These are phyloP conservation scores for Aspergillus fijiensis DNA, from an alignment of 2,329 filamentous ascomycete genomes.

Conservation along the genomic window DNA sequence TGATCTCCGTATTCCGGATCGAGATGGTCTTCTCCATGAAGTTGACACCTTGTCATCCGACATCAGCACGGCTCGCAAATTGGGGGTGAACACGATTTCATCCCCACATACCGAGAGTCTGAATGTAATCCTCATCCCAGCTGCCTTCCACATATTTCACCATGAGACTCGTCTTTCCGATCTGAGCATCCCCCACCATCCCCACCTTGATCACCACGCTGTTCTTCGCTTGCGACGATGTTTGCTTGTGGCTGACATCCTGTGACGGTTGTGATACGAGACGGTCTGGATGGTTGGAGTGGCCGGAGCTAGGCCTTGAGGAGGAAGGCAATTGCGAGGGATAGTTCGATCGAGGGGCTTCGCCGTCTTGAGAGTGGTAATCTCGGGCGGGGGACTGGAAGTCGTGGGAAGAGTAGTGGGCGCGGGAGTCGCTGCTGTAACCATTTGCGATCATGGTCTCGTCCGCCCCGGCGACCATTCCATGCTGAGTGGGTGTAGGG, in stretches of 20 bases:
- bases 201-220: slow-evolving; percentile 98
- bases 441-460: slow-evolving; percentile 38
- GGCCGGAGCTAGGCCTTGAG: slow-evolving; percentile 51
- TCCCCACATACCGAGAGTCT: slow-evolving; percentile 69
- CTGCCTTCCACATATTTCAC: slow-evolving; percentile 99
- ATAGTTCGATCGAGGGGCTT: slow-evolving; percentile 43
- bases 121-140: slow-evolving; percentile 99
- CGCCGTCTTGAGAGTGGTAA: slow-evolving; percentile 48
- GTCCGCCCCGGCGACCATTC: slow-evolving; percentile 37
- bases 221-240: slow-evolving; percentile 46
- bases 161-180: slow-evolving; percentile 98
- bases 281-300: slow-evolving; percentile 46
- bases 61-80: slow-evolving; percentile 14
- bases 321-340: slow-evolving; percentile 41
- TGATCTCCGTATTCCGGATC: slow-evolving; percentile 98
- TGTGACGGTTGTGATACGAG: slow-evolving; percentile 52
- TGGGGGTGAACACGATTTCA: not conserved
- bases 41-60: slow-evolving; percentile 70
- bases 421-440: slow-evolving; percentile 47
- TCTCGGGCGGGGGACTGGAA: slow-evolving; percentile 36
- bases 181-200: slow-evolving; percentile 99
- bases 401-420: slow-evolving; percentile 50
- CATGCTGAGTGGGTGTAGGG: slow-evolving; percentile 25
- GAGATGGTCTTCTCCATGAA: slow-evolving; percentile 99
- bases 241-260: slow-evolving; percentile 49